A percentile compares a stretch with the other conserved stretches of the same genome.
These are phyloP conservation scores for Rhododendron ferrugineum DNA, from an alignment of 148 eudicot species.

Conservation along the genomic window DNA sequence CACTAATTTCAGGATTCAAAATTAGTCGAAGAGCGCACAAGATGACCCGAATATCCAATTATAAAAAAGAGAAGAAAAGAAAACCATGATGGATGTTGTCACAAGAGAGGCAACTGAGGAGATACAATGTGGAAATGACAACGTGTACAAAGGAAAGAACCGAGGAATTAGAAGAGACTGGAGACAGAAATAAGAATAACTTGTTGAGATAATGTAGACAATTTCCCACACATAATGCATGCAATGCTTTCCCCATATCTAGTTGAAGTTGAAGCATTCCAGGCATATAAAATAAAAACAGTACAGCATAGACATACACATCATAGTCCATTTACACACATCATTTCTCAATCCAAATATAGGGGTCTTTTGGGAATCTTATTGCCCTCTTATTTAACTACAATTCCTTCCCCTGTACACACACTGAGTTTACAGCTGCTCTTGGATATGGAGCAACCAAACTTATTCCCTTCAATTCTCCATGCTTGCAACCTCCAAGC, in stretches of 20 bases:
- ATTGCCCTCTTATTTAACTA: neutral
- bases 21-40: neutral
- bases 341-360: neutral
- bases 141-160: neutral
- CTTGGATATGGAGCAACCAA: neutral
- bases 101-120: neutral
- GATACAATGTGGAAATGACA: neutral
- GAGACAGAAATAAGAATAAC: neutral
- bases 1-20: neutral
- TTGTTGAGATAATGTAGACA: neutral
- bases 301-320: neutral
- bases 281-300: neutral
- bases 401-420: neutral
- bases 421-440: neutral
- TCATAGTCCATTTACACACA: neutral
- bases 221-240: neutral
- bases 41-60: fast-evolving
- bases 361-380: neutral
- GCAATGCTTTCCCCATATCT: neutral
- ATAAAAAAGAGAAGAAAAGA: neutral
- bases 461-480: constrained; percentile 17
- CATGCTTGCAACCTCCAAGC: constrained; percentile 64
- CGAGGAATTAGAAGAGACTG: neutral
- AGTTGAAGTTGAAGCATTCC: neutral
- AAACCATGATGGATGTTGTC: neutral